Percentiles rank a stretch among this genome's conserved stretches.
These are phyloP conservation scores for Kodamaea hsintzibuensis DNA, from an alignment of 805 yeast species.

Conservation along the genomic window DNA sequence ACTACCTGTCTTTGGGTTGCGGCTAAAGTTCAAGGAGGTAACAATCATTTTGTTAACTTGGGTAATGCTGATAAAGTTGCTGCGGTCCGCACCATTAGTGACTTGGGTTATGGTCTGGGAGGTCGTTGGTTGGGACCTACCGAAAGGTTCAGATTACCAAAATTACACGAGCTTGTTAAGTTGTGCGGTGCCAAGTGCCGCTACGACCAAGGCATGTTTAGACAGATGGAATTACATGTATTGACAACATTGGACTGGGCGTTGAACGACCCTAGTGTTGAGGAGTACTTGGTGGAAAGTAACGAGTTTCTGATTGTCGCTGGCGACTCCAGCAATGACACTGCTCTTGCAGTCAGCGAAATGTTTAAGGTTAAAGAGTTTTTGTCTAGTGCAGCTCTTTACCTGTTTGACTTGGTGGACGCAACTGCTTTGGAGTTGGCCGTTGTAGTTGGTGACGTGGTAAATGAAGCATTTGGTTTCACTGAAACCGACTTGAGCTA, in stretches of 20 bases:
- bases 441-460: slow-evolving; percentile 30
- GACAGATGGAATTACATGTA: slow-evolving; percentile 79
- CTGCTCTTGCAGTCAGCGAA: slow-evolving; percentile 18
- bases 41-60: slow-evolving; percentile 61
- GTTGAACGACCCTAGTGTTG: slow-evolving; percentile 58
- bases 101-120: slow-evolving; percentile 49
- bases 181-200: slow-evolving; percentile 65
- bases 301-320: slow-evolving; percentile 28
- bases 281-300: slow-evolving; percentile 34
- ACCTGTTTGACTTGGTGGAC: slow-evolving; percentile 47
- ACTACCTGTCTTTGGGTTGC: slow-evolving; percentile 94
- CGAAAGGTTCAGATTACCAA: slow-evolving; percentile 72
- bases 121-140: slow-evolving; percentile 70
- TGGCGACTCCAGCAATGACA: background rate
- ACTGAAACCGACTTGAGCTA: slow-evolving; percentile 6
- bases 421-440: slow-evolving; percentile 27
- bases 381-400: slow-evolving; percentile 49
- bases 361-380: slow-evolving; percentile 51
- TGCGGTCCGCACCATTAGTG: slow-evolving; percentile 33
- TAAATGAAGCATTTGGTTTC: slow-evolving; percentile 16
- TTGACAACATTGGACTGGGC: slow-evolving; percentile 72
- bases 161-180: slow-evolving; percentile 67
- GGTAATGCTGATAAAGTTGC: slow-evolving; percentile 23
- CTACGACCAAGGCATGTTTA: slow-evolving; percentile 46
- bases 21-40: slow-evolving; percentile 78